Evolutionary conservation across 768 basidiomycete species (phyloP).

Genomic region (Collybia sp.): DNA sequence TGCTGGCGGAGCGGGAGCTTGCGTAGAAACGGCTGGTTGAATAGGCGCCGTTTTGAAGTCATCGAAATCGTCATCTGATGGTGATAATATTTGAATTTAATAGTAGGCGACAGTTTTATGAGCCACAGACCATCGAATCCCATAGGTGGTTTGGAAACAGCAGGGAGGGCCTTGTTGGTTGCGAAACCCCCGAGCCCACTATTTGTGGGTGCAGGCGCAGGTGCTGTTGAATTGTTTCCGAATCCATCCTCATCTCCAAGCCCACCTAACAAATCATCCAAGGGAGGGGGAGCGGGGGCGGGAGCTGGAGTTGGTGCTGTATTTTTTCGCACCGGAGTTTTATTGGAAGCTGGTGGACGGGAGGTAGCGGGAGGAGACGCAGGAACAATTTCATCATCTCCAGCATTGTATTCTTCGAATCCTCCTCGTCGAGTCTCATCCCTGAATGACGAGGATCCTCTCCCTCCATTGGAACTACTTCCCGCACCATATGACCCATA

Average conservation of each 20-base stretch:
- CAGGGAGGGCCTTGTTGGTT: slow-evolving; percentile 53
- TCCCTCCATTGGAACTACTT: slow-evolving; percentile 34
- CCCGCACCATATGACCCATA: slow-evolving; percentile 19
- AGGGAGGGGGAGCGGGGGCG: slow-evolving; percentile 33
- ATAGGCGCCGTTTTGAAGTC: slow-evolving; percentile 79
- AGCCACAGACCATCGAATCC: slow-evolving; percentile 36
- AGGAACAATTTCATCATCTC: slow-evolving; percentile 69
- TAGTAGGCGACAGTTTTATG: neutral
- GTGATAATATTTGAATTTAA: slow-evolving; percentile 7
- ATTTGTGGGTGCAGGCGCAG: slow-evolving; percentile 19
- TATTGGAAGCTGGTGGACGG: slow-evolving; percentile 15
- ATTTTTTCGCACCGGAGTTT: slow-evolving; percentile 29
- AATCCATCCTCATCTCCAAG: slow-evolving; percentile 70
- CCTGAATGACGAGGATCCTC: slow-evolving; percentile 46
- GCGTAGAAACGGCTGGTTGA: slow-evolving; percentile 31
- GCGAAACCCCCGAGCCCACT: slow-evolving; percentile 20
- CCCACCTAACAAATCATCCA: slow-evolving; percentile 72
- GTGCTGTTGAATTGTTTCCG: slow-evolving; percentile 21
- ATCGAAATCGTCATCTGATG: slow-evolving; percentile 74
- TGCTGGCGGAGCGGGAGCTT: slow-evolving; percentile 27
- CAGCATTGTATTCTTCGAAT: slow-evolving; percentile 96
- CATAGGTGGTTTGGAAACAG: slow-evolving; percentile 27
- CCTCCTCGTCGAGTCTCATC: slow-evolving; percentile 51
- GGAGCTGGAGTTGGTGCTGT: slow-evolving; percentile 32
- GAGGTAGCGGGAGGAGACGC: slow-evolving; percentile 27